phyloP scores from a whole-genome alignment of 257 asterid species.

The Galeopsis tetrahit region DNA sequence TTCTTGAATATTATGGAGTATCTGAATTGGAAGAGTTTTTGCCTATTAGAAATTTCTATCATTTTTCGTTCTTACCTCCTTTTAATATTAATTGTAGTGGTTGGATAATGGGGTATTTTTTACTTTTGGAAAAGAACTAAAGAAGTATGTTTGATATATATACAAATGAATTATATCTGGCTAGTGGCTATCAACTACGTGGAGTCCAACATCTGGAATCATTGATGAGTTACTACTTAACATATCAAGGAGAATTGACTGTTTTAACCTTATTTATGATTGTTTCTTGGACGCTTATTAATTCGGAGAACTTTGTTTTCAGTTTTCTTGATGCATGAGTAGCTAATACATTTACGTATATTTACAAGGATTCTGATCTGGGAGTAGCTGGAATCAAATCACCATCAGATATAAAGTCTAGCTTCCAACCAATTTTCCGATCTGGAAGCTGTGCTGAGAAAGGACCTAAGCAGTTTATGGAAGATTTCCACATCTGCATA shows the following conservation, averaged over 20 bases:
- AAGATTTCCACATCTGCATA: constrained; percentile 75
- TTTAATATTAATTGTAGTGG: neutral
- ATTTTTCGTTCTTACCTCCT: neutral
- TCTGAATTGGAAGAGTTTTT: neutral
- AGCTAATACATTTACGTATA: constrained; percentile 27
- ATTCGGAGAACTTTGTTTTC: neutral
- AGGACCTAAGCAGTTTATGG: constrained; percentile 90
- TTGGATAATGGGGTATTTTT: neutral
- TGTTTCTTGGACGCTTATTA: neutral
- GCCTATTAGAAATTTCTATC: neutral
- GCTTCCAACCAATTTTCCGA: constrained; percentile 66
- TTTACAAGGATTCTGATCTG: constrained; percentile 53
- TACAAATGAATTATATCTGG: neutral
- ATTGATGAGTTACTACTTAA: constrained; percentile 9
- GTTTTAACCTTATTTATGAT: neutral
- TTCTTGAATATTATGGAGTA: neutral
- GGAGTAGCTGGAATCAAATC: constrained; percentile 43
- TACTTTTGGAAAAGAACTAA: neutral
- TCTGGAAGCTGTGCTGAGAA: constrained; percentile 87
- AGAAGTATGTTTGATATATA: neutral
- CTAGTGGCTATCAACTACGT: neutral
- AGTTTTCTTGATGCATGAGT: neutral
- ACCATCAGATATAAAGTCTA: constrained; percentile 56
- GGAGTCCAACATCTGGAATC: neutral
- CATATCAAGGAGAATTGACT: neutral